Conservation (phyloP, 225 moss, liverwort and hornwort species). For the Marchantia polymorpha region DNA sequence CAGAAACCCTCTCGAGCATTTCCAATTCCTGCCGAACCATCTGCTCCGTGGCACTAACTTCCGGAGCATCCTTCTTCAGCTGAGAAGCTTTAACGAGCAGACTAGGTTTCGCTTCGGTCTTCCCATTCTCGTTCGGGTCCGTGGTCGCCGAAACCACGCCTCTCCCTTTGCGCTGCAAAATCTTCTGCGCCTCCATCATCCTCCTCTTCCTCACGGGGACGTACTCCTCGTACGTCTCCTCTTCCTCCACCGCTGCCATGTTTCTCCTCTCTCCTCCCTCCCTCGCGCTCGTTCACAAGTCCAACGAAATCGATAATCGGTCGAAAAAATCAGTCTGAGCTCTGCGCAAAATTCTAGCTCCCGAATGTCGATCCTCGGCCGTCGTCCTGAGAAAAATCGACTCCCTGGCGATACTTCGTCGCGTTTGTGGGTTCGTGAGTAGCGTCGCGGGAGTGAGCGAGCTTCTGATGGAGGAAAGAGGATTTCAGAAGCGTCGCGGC, state of each 20-base stretch:
- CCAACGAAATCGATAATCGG: no score
- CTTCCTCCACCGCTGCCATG: slow-evolving; percentile 29
- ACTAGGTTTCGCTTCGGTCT: slow-evolving; percentile 45
- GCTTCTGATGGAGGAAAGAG: no score
- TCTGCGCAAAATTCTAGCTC: no score
- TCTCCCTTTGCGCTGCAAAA: slow-evolving; percentile 46
- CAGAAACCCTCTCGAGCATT: slow-evolving; percentile 49
- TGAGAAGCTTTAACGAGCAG: slow-evolving; percentile 48
- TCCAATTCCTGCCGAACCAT: slow-evolving; percentile 48
- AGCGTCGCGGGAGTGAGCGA: no score
- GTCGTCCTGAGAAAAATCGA: no score
- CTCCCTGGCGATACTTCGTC: no score
- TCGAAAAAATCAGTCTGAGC: no score
- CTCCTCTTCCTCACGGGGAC: slow-evolving; percentile 45
- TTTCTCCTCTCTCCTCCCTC: not conserved
- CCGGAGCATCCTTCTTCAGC: slow-evolving; percentile 50
- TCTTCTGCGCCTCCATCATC: slow-evolving; percentile 39
- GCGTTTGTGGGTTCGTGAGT: no score
- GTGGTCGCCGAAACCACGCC: slow-evolving; percentile 46
- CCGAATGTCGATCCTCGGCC: no score
- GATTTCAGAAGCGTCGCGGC: no score
- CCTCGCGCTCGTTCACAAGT: not conserved
- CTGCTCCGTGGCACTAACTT: slow-evolving; percentile 49
- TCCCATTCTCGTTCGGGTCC: slow-evolving; percentile 28
- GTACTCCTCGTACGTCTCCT: slow-evolving; percentile 34